These are phyloP conservation scores for button mushroom (Agaricus bisporus) DNA, from an alignment of 768 basidiomycete genomes.

Conservation along the genomic window DNA sequence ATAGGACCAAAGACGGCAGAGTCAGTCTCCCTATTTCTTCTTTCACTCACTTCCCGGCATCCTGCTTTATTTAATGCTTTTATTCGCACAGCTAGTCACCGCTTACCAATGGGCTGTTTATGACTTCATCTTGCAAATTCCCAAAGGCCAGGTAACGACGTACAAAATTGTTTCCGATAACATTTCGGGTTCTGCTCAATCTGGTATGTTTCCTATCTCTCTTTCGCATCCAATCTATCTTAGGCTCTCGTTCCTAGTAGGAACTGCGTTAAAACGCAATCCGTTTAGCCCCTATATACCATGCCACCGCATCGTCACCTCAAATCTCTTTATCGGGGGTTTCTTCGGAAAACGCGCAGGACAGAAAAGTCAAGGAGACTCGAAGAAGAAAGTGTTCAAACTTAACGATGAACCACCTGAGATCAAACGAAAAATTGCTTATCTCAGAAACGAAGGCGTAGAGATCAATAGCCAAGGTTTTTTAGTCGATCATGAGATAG, in stretches of 20 bases:
- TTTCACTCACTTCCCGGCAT: not conserved
- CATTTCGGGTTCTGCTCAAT: conserved; percentile 57
- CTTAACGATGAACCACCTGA: not conserved
- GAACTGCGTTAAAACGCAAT: conserved; percentile 54
- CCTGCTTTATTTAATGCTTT: not conserved
- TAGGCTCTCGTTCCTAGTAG: conserved; percentile 34
- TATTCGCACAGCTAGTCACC: conserved; percentile 35
- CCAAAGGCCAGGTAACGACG: conserved; percentile 46
- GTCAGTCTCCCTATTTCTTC: conserved; percentile 13
- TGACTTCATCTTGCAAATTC: conserved; percentile 44
- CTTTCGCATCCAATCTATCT: not conserved
- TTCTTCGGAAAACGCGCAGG: conserved; percentile 58
- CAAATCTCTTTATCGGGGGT: conserved; percentile 54
- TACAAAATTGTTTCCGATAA: conserved; percentile 48
- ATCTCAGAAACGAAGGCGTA: not conserved
- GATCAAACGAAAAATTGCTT: not conserved
- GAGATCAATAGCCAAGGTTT: not conserved
- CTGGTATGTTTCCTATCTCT: conserved; percentile 35
- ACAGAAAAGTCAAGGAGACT: not conserved
- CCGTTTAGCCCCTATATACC: conserved; percentile 65
- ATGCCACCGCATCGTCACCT: conserved; percentile 66
- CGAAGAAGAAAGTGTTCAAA: not conserved
- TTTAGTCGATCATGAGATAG: not conserved
- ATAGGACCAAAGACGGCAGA: conserved; percentile 29
- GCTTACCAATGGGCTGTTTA: conserved; percentile 57